Percentiles rank a stretch among this genome's conserved stretches.
Conservation (phyloP, 2,329 filamentous ascomycete genomes). For the Colletotrichum brevisporum region DNA sequence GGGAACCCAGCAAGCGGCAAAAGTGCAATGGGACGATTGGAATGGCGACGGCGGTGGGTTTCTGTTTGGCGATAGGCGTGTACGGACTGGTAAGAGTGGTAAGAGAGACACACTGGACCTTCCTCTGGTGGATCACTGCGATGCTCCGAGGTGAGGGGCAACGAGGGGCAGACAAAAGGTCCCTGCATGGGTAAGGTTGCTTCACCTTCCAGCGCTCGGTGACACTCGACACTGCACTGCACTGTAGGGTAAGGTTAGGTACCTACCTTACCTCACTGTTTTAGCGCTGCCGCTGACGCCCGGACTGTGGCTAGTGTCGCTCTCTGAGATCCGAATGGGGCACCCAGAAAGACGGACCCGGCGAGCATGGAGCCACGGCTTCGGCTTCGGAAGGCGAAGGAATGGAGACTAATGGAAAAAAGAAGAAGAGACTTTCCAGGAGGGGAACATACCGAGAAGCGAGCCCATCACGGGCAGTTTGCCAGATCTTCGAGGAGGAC, state of each 20-base stretch:
- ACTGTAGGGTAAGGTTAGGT: not conserved
- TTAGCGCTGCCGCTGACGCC: not conserved
- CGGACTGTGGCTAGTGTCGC: too few species aligned
- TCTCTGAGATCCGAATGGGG: not conserved
- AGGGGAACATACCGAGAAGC: constrained; percentile 20
- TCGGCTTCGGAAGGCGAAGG: not conserved
- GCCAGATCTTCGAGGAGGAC: constrained; percentile 5
- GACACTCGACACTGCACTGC: not conserved
- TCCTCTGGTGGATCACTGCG: constrained; percentile 28
- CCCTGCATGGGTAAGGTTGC: constrained; percentile 40
- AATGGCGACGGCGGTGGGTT: constrained; percentile 13
- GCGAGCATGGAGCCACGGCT: not conserved
- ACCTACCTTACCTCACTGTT: not conserved
- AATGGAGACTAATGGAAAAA: not conserved
- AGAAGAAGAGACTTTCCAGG: not conserved
- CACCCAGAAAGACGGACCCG: not conserved
- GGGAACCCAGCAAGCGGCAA: constrained; percentile 28
- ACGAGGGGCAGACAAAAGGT: constrained; percentile 41
- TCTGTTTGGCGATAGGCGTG: constrained; percentile 17
- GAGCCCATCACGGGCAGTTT: constrained; percentile 19
- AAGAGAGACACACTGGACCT: constrained; percentile 7
- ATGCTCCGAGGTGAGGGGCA: constrained; percentile 41
- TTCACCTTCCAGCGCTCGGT: constrained; percentile 1
- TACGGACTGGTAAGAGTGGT: constrained; percentile 5
- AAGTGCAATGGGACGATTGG: constrained; percentile 32